These are phyloP conservation scores for Zoysia matrella DNA, from an alignment of 202 grass and related monocot species.

Conservation along the genomic window DNA sequence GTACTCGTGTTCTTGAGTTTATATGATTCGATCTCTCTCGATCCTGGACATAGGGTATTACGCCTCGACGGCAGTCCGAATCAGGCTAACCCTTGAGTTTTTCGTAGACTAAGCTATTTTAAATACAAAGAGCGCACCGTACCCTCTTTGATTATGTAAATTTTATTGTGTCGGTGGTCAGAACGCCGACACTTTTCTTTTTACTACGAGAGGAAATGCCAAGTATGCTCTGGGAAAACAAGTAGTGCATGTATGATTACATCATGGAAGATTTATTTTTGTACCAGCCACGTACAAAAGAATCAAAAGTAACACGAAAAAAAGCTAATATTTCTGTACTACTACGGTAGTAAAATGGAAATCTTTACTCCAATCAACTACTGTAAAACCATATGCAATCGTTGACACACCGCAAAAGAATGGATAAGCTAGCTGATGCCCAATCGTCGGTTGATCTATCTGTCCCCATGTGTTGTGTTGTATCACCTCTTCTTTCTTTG, in stretches of 20 bases:
- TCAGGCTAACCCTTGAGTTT: too few species aligned
- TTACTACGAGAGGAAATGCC: too few species aligned
- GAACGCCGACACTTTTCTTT: too few species aligned
- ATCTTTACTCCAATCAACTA: conserved; percentile 42
- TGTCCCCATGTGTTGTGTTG: background rate
- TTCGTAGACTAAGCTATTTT: too few species aligned
- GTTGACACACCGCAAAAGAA: conserved; percentile 2
- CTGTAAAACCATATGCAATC: conserved; percentile 40
- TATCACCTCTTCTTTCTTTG: background rate
- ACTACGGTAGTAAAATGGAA: conserved; percentile 25
- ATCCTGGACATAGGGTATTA: too few species aligned
- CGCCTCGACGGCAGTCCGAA: too few species aligned
- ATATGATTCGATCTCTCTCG: too few species aligned
- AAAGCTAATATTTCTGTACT: background rate
- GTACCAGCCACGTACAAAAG: conserved; percentile 54
- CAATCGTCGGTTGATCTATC: background rate
- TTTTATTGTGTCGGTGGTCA: too few species aligned
- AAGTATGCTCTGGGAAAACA: background rate
- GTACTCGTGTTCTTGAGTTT: too few species aligned
- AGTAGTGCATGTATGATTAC: background rate
- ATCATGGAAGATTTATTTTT: conserved; percentile 58
- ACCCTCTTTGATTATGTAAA: too few species aligned
- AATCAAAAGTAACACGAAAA: conserved; percentile 37
- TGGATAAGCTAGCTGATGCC: background rate
- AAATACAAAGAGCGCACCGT: too few species aligned